Conservation (phyloP, 176 grass and related monocot species). For the Juncus effusus region DNA sequence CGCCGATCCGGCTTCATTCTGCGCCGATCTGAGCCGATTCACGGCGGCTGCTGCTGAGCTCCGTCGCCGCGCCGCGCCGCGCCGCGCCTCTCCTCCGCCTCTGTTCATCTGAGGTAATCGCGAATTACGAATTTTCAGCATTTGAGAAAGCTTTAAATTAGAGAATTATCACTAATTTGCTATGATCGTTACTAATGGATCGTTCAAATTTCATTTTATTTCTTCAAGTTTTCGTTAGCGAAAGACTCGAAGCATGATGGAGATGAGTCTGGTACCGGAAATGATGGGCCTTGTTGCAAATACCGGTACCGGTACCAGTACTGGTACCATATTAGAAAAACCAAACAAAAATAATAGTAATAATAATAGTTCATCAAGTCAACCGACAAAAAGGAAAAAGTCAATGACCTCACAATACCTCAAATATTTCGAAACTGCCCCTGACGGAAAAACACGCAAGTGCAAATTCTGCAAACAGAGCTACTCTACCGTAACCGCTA, state of each 20-base stretch:
- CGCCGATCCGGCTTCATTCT: constrained; percentile 9
- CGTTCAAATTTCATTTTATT: neutral
- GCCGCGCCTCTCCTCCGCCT: constrained; percentile 2
- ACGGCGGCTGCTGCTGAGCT: neutral
- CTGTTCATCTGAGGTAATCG: constrained; percentile 5
- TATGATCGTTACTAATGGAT: neutral
- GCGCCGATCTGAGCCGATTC: constrained; percentile 20
- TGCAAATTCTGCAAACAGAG: constrained; percentile 88
- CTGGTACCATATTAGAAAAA: constrained; percentile 21
- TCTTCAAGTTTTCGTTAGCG: too few species aligned
- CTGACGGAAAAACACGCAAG: constrained; percentile 63
- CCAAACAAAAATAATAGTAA: constrained; percentile 32
- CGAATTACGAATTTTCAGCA: neutral
- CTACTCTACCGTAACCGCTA: constrained; percentile 89
- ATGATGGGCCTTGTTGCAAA: constrained; percentile 30
- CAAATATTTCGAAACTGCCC: constrained; percentile 73
- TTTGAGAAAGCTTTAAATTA: neutral
- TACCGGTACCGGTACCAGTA: constrained; percentile 11
- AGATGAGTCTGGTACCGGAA: constrained; percentile 52
- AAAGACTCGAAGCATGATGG: constrained; percentile 43
- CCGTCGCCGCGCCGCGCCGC: constrained; percentile 16
- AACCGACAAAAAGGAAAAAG: constrained; percentile 62
- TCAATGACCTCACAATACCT: constrained; percentile 89
- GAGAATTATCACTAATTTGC: neutral
- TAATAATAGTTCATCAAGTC: neutral